These are phyloP conservation scores for Odonthalia washingtoniensis DNA, from an alignment of 31 red algal genomes.

Conservation along the genomic window DNA sequence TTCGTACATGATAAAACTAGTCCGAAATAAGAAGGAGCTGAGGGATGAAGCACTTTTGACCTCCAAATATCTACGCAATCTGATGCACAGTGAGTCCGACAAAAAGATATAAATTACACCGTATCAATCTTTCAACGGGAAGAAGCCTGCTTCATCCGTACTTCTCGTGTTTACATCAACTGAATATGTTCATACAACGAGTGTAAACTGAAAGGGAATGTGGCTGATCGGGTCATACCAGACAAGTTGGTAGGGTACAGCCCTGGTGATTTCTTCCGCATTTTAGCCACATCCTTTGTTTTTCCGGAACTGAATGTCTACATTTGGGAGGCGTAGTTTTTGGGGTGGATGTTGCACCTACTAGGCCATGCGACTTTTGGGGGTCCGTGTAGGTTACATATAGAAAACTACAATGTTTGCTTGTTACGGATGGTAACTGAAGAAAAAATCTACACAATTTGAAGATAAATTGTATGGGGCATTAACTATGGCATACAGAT, in stretches of 20 bases:
- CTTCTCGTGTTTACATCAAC: constrained; percentile 3
- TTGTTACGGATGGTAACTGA: too few relatives aligned
- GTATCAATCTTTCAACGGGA: constrained; percentile 20
- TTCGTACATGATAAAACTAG: background rate
- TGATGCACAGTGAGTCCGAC: constrained; percentile 6
- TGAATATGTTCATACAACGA: constrained; percentile 16
- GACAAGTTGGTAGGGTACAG: constrained; percentile 24
- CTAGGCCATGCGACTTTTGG: too few relatives aligned
- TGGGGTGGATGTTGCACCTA: too few relatives aligned
- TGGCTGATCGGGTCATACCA: background rate
- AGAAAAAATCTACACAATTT: too few relatives aligned
- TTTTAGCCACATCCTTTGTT: background rate
- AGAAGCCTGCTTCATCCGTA: background rate
- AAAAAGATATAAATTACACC: constrained; percentile 30
- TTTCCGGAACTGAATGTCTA: background rate
- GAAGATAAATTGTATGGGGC: too few relatives aligned
- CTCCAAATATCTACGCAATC: constrained; percentile 25
- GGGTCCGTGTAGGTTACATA: too few relatives aligned
- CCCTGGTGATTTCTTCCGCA: background rate
- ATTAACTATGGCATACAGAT: too few relatives aligned
- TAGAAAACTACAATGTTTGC: too few relatives aligned
- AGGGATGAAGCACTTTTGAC: background rate
- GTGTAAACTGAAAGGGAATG: constrained; percentile 20
- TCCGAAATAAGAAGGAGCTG: background rate
- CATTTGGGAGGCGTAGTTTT: too few relatives aligned